A percentile compares a stretch with the other conserved stretches of the same genome.
phyloP scores from a whole-genome alignment of 1,284 basidiomycete species.

The Ustilago crameri region DNA sequence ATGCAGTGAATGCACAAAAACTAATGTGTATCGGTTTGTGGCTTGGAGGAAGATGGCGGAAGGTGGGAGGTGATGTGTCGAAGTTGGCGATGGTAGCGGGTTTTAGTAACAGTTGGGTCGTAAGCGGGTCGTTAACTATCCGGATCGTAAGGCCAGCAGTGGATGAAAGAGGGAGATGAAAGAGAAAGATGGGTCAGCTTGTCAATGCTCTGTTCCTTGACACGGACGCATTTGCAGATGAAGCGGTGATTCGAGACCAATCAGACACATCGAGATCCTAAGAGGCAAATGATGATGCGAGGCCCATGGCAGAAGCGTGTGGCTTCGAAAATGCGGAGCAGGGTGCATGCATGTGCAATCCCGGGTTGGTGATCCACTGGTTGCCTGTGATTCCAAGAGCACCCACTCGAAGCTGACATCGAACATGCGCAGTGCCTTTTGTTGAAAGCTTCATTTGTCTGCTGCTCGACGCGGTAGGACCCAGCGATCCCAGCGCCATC shows the following conservation, averaged over 20 bases:
- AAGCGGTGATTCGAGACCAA: constrained; percentile 5
- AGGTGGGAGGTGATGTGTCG: constrained; percentile 30
- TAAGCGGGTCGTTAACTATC: constrained; percentile 40
- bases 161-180: constrained; percentile 19
- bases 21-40: constrained; percentile 7
- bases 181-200: constrained; percentile 2
- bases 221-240: constrained; percentile 9
- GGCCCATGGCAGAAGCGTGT: not conserved
- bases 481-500: constrained; percentile 11
- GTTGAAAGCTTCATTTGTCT: constrained; percentile 6
- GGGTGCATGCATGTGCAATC: constrained; percentile 14
- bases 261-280: constrained; percentile 3
- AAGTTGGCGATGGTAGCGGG: constrained; percentile 1
- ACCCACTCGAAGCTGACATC: not conserved
- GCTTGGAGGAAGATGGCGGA: constrained; percentile 16
- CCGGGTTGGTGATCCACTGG: constrained; percentile 4
- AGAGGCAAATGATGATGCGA: no score
- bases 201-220: constrained; percentile 12
- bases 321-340: constrained; percentile 6
- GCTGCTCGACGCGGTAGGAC: constrained; percentile 2
- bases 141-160: not conserved
- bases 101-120: constrained; percentile 26
- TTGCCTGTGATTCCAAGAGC: not conserved
- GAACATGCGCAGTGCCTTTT: not conserved
- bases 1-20: constrained; percentile 15